A percentile compares a stretch with the other conserved stretches of the same genome.
phyloP scores from a whole-genome alignment of 2,329 filamentous ascomycete genomes.

The Elsinoe necatrix region DNA sequence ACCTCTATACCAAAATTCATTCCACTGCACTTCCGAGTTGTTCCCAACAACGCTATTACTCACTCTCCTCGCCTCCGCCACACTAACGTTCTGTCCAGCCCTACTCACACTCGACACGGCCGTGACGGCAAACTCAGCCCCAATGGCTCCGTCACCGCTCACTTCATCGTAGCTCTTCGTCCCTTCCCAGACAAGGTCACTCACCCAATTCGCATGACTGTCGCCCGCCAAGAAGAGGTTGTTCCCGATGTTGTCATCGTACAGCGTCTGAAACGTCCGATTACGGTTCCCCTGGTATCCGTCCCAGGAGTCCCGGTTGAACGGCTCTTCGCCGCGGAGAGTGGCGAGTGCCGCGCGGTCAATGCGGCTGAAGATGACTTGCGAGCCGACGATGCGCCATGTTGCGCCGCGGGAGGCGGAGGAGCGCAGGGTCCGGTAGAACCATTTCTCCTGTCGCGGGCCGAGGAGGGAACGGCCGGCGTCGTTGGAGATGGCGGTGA shows the following conservation, averaged over 20 bases:
- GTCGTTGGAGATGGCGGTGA: constrained; percentile 24
- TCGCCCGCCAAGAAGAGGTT: constrained; percentile 65
- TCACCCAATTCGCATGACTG: constrained; percentile 53
- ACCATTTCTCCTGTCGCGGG: constrained; percentile 30
- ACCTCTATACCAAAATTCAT: constrained; percentile 59
- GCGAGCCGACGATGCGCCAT: constrained; percentile 63
- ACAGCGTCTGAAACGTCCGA: constrained; percentile 57
- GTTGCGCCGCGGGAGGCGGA: constrained; percentile 51
- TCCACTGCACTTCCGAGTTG: constrained; percentile 60
- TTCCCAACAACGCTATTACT: constrained; percentile 19
- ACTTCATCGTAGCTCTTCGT: constrained; percentile 32
- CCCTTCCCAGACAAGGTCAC: constrained; percentile 33
- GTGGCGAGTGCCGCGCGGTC: constrained; percentile 34
- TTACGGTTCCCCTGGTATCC: constrained; percentile 63
- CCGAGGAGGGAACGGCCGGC: constrained; percentile 26
- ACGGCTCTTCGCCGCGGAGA: constrained; percentile 29
- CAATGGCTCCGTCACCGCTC: constrained; percentile 34
- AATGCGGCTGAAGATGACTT: constrained; percentile 56
- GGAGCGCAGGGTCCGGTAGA: constrained; percentile 41
- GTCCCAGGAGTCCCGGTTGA: constrained; percentile 51
- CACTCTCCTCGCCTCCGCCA: constrained; percentile 1
- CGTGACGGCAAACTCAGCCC: constrained; percentile 49
- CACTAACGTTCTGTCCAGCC: not conserved
- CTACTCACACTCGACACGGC: constrained; percentile 40
- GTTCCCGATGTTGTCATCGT: constrained; percentile 58